Evolutionary conservation across 768 basidiomycete species (phyloP).

Genomic region (Suillus lakei): DNA sequence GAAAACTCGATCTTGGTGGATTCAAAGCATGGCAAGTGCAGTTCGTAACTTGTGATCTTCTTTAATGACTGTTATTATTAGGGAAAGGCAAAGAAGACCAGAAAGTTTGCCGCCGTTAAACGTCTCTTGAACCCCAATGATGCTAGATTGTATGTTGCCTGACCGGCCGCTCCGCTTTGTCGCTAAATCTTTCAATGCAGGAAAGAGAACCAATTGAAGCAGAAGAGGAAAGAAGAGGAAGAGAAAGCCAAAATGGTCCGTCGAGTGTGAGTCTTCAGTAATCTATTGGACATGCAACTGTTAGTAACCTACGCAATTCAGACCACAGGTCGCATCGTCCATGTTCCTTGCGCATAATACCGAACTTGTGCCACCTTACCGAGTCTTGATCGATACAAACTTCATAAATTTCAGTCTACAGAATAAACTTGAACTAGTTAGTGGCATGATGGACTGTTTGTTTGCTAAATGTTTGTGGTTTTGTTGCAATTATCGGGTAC

Average conservation of each 20-base stretch:
- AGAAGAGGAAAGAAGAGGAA: constrained; percentile 82
- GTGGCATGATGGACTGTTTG: constrained; percentile 99
- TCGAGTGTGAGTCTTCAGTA: constrained; percentile 64
- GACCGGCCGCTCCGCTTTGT: not conserved
- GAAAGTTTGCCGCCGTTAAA: constrained; percentile 95
- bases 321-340: constrained; percentile 87
- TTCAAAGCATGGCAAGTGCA: constrained; percentile 24
- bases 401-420: constrained; percentile 99
- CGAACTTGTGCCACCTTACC: constrained; percentile 94
- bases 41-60: not conserved
- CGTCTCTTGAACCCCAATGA: constrained; percentile 94
- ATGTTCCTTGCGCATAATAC: constrained; percentile 95
- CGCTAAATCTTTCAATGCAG: constrained; percentile 45
- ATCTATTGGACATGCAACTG: not conserved
- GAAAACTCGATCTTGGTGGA: not conserved
- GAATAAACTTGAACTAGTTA: constrained; percentile 94
- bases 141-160: constrained; percentile 76
- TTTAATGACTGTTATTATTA: constrained; percentile 31
- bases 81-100: constrained; percentile 92
- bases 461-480: constrained; percentile 88
- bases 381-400: constrained; percentile 98
- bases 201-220: constrained; percentile 92
- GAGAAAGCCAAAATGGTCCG: constrained; percentile 79
- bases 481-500: not conserved
- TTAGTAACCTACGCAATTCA: constrained; percentile 32